Conservation (phyloP, 2,329 filamentous ascomycete species). For the Microdochium nivale region DNA sequence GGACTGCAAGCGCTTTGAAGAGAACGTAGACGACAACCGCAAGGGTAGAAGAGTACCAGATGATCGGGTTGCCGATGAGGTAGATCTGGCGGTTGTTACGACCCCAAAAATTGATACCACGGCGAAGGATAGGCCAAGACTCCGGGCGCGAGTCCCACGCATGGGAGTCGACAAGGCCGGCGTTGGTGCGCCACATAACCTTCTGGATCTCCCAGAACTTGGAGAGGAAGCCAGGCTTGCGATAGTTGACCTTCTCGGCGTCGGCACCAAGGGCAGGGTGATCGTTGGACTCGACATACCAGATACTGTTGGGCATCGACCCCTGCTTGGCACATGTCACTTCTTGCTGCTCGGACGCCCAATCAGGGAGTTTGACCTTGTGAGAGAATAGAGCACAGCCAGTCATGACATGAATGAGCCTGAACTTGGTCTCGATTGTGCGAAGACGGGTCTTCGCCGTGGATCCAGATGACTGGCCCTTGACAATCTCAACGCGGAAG, state of each 20-base stretch:
- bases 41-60: conserved; percentile 85
- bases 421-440: conserved; percentile 96
- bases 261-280: conserved; percentile 68
- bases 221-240: conserved; percentile 86
- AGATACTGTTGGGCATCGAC: conserved; percentile 90
- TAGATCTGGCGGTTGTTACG: conserved; percentile 92
- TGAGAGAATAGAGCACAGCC: conserved; percentile 95
- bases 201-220: conserved; percentile 97
- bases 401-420: conserved; percentile 91
- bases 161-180: conserved; percentile 90
- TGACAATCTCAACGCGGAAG: conserved; percentile 92
- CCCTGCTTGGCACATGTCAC: conserved; percentile 93
- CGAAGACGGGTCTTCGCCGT: conserved; percentile 77
- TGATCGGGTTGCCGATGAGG: conserved; percentile 85
- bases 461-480: conserved; percentile 71
- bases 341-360: conserved; percentile 97
- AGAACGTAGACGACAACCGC: conserved; percentile 68
- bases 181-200: conserved; percentile 99
- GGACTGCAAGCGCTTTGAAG: conserved; percentile 80
- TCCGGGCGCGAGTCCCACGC: conserved; percentile 94
- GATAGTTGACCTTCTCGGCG: conserved; percentile 93
- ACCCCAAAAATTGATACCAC: conserved; percentile 99
- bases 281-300: conserved; percentile 89
- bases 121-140: conserved; percentile 84
- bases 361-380: conserved; percentile 97